Evolutionary conservation across 225 moss, liverwort and hornwort species (phyloP).

Genomic region (Sphagnum contortum): DNA sequence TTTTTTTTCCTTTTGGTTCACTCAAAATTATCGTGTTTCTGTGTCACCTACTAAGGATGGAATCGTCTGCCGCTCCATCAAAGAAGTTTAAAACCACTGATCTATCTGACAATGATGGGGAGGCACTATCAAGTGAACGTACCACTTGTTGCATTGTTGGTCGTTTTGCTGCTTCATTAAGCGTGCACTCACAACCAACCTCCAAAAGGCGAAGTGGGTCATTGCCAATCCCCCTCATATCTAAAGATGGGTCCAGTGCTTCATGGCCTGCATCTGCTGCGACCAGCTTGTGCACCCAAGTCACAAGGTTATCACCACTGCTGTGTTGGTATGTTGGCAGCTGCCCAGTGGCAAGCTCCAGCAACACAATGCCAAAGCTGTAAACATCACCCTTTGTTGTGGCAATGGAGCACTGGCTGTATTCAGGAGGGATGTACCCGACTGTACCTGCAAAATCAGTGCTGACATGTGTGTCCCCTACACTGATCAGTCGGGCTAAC

Average conservation of each 20-base stretch:
- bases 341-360: constrained; percentile 44
- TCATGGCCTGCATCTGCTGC: constrained; percentile 13
- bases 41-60: too few species aligned
- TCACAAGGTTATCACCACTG: constrained; percentile 41
- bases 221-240: constrained; percentile 27
- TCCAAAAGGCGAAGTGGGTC: constrained; percentile 35
- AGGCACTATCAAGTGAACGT: too few species aligned
- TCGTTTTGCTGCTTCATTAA: constrained; percentile 32
- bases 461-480: constrained; percentile 52
- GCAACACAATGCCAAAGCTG: constrained; percentile 47
- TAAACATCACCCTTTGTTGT: constrained; percentile 61
- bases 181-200: constrained; percentile 35
- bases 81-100: too few species aligned
- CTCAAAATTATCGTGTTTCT: too few species aligned
- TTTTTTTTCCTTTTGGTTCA: too few species aligned
- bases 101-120: too few species aligned
- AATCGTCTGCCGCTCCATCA: too few species aligned
- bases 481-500: constrained; percentile 38
- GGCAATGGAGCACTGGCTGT: constrained; percentile 43
- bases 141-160: constrained; percentile 57
- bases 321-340: constrained; percentile 38
- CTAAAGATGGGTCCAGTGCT: constrained; percentile 34
- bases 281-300: constrained; percentile 36
- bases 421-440: constrained; percentile 53
- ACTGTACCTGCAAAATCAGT: constrained; percentile 45